Evolutionary conservation across 495 filamentous ascomycete species (phyloP).

Genomic region (Paragyromitra xinjiangensis): DNA sequence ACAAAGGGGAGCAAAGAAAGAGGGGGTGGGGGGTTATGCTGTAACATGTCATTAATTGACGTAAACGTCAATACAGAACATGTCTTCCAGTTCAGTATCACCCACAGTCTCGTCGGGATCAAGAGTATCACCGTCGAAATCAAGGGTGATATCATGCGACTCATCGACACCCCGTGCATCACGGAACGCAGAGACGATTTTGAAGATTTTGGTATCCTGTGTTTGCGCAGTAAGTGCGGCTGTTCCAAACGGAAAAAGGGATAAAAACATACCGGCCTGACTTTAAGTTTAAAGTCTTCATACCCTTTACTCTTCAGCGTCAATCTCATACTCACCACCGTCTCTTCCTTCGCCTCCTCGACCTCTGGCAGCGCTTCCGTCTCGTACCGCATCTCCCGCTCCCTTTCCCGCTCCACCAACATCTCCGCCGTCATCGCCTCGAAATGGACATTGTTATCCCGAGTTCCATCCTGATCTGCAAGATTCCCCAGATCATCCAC

Average conservation of each 20-base stretch:
- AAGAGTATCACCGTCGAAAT: constrained; percentile 83
- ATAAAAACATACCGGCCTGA: constrained; percentile 62
- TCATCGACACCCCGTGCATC: constrained; percentile 60
- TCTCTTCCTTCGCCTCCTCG: constrained; percentile 58
- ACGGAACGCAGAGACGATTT: constrained; percentile 66
- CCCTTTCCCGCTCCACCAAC: constrained; percentile 58
- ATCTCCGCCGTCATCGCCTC: constrained; percentile 75
- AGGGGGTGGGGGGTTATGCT: background rate
- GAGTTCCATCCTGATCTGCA: constrained; percentile 59
- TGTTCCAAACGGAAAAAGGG: background rate
- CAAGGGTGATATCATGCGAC: constrained; percentile 68
- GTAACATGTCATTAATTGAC: constrained; percentile 60
- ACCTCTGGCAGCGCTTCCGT: constrained; percentile 62
- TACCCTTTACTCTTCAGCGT: constrained; percentile 66
- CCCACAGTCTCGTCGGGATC: constrained; percentile 68
- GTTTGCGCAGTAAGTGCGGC: constrained; percentile 5
- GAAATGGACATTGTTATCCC: constrained; percentile 65
- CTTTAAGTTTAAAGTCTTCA: constrained; percentile 67
- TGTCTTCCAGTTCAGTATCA: constrained; percentile 79
- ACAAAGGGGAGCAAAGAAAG: background rate
- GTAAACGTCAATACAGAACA: constrained; percentile 80
- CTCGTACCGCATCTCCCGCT: constrained; percentile 64
- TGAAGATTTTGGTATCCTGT: constrained; percentile 65
- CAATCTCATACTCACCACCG: constrained; percentile 32
- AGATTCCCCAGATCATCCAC: constrained; percentile 61